Percentiles rank a stretch among this genome's conserved stretches.
Evolutionary conservation across 164 flowering plant genomes (phyloP).

Genomic region (Annona squamosa): DNA sequence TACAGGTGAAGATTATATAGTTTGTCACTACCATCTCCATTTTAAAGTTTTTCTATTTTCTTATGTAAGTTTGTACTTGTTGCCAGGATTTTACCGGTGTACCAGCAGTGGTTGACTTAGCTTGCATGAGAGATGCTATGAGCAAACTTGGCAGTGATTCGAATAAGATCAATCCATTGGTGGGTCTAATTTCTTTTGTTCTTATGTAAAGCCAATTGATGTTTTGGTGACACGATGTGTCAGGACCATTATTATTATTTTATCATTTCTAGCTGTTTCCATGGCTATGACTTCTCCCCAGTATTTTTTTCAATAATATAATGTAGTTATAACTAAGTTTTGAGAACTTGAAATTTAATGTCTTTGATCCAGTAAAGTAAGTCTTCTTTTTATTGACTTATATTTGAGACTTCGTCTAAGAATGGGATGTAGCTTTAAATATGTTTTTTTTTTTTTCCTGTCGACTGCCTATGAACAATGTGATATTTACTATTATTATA

Average conservation of each 20-base stretch:
- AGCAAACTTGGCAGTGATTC: slow-evolving; percentile 81
- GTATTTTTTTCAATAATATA: not conserved
- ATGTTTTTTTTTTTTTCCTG: too few species aligned
- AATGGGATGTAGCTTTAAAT: too few species aligned
- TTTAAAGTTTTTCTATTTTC: slow-evolving; percentile 15
- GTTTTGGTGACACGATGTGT: not conserved
- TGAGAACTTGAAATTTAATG: too few species aligned
- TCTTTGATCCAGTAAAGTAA: too few species aligned
- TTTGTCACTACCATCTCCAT: not conserved
- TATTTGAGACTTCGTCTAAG: too few species aligned
- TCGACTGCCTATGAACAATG: not conserved
- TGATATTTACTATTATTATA: not conserved
- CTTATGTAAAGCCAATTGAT: not conserved
- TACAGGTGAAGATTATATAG: slow-evolving; percentile 30
- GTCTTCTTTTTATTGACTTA: too few species aligned
- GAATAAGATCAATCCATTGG: slow-evolving; percentile 91
- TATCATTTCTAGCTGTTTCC: not conserved
- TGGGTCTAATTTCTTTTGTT: slow-evolving; percentile 12
- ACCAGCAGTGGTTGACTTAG: slow-evolving; percentile 98
- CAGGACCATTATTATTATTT: not conserved
- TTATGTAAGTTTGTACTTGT: not conserved
- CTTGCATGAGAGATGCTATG: slow-evolving; percentile 98
- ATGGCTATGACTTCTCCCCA: not conserved
- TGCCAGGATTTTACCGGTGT: slow-evolving; percentile 94
- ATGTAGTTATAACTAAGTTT: not conserved